These are phyloP conservation scores for Boletus rex-veris DNA, from an alignment of 768 basidiomycete genomes.

Conservation along the genomic window DNA sequence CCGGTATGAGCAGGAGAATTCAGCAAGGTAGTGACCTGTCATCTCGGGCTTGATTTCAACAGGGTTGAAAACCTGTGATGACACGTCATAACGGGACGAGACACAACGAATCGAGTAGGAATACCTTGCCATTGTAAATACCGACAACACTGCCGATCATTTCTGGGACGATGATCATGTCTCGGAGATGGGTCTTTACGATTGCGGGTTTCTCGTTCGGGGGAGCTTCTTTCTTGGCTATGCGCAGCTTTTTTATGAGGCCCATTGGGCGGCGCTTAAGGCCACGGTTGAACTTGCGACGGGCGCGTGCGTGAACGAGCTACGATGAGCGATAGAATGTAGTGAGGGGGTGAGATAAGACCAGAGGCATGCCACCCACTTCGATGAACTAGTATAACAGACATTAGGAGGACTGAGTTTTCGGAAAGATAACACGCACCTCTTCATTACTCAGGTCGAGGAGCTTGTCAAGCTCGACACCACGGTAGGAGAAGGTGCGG, in stretches of 20 bases:
- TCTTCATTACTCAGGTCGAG: constrained; percentile 95
- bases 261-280: constrained; percentile 98
- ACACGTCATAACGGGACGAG: not conserved
- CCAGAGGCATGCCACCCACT: constrained; percentile 42
- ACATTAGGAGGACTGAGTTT: not conserved
- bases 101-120: constrained; percentile 11
- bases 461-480: constrained; percentile 97
- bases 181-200: constrained; percentile 98
- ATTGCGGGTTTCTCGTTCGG: constrained; percentile 98
- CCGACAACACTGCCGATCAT: constrained; percentile 99
- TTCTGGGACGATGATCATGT: constrained; percentile 99
- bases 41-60: constrained; percentile 99
- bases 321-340: constrained; percentile 26
- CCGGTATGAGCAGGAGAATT: constrained; percentile 95
- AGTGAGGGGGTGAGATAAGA: constrained; percentile 1
- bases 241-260: constrained; percentile 98
- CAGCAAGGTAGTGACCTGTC: constrained; percentile 98
- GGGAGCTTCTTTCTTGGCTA: constrained; percentile 99
- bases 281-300: constrained; percentile 97
- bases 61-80: constrained; percentile 77
- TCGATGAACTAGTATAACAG: constrained; percentile 63
- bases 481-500: constrained; percentile 98
- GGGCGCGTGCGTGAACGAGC: constrained; percentile 98
- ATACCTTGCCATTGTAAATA: constrained; percentile 96
- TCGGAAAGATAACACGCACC: constrained; percentile 43